Base-by-base conservation (phyloP, 345 rosid genomes). In the Lepidium didymum region DNA sequence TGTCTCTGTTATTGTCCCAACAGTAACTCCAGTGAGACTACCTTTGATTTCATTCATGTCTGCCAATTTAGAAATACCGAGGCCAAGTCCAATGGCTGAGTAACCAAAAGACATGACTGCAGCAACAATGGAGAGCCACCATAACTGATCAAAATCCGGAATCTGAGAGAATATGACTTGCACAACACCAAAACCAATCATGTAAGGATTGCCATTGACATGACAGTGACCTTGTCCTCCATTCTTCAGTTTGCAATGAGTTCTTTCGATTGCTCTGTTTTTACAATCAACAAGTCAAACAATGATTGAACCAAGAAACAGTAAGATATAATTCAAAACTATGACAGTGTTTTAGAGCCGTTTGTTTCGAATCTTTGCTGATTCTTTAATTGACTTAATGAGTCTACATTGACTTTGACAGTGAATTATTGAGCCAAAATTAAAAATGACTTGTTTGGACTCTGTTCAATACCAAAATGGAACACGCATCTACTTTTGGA, bases 81-180 rank as follows among this genome's bases (percentile, higher is more conserved):
- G 97, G 21, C 81, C 92, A 4, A 91, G 89, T 0, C 97, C 96
- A n/a, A 91, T 85, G 11, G 77, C 13, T 0, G 96, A 88, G 77
- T 88, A 88, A 50, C 85, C 84, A 56, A 91, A 91, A 36, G 92
- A 88, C 97, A 91, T 91, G 74, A 85, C 82, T 0, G 97, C 92
- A 0, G 96, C 97, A 0, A 91, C 62, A 36, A 80, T 70, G 45
- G 97, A 91, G 12, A 88, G 92, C 96, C 96, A 91, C 84, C 82
- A 84, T 45, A 91, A 74, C 81, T 84, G 92, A 68, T 86, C 87
- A 75, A 88, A 85, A 51, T 83, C 92, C 0, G 91, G 96, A 68
- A 91, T 91, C 67, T 91, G 97, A 8, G 97, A 91, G 73, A 83
- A 67, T 14, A 88, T 0, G 21, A 88, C 79, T 60, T 91, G 78